Evolutionary conservation across 2,329 filamentous ascomycete genomes (phyloP), one percentile per base, ranked within the genome.

Genomic region (Beauveria scarabaeidicola): DNA sequence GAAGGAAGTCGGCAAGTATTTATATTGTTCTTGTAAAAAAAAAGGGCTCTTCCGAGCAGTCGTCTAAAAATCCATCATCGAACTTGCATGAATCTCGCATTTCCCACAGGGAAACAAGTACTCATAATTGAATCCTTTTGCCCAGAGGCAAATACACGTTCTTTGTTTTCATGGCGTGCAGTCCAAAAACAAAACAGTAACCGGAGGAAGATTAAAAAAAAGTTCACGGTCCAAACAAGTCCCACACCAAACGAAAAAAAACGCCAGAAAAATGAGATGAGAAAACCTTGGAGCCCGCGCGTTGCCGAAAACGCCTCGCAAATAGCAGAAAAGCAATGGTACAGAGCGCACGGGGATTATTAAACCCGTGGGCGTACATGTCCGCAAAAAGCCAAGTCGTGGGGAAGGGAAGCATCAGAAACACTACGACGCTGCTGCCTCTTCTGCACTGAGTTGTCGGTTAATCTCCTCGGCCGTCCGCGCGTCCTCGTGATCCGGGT

Each of bases 401-500:
- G 11, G 27, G 32, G 5, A n/a, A 3, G 9, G 8, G 19, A 19
- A 23, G 27, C n/a, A 15, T 9, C 17, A 43, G 36, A 1, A 43
- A 13, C 6, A 40, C 47, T 61, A 64, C 63, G 52, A 58, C 48
- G 48, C 21, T 11, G 64, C 47, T 8, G 61, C 48, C 40, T 68
- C 71, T 19, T 78, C 75, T 2, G 72, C 66, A 63, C 79, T 77
- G 60, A 84, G 67, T 64, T 84, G 81, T 46, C 78, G 73, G 61
- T 81, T 79, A 48, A 83, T 78, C 55, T 84, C 81, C 19, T 83
- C 81, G 2, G 77, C 76, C 8, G 77, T 73, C 58, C 76, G 73
- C 40, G 72, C 71, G 7, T 79, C 52, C n/a, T 55, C 76, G n/a
- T 80, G 75, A 9, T 75, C 64, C 27, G 67, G 63, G 3, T 75